Percentiles rank a stretch among this genome's conserved stretches.
Conservation (phyloP, 305 asterid genomes). For the Fraxinus baroniana region DNA sequence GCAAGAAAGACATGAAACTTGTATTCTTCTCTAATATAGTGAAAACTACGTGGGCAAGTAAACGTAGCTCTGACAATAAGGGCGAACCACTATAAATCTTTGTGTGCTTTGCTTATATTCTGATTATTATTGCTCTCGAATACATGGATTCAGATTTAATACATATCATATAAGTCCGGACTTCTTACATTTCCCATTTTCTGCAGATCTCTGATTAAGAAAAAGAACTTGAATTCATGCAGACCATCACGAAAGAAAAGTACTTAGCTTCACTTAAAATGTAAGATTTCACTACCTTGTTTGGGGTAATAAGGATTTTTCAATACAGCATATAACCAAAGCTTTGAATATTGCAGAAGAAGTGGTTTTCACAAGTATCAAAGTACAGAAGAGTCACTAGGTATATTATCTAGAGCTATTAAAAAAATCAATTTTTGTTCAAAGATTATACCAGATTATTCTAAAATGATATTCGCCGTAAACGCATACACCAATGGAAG, state of each 20-base stretch:
- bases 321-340: background rate
- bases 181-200: constrained; percentile 4
- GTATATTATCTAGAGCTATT: constrained; percentile 25
- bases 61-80: background rate
- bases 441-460: constrained; percentile 5
- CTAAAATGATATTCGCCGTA: constrained; percentile 10
- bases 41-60: no score
- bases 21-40: background rate
- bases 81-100: no score
- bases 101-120: no score
- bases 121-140: no score
- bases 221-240: constrained; percentile 61
- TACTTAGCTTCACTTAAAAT: constrained; percentile 68
- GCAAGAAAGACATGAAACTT: background rate
- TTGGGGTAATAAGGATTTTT: background rate
- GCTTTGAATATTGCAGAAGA: constrained; percentile 32
- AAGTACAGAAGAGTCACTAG: constrained; percentile 84
- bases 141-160: background rate
- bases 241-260: constrained; percentile 66
- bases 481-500: constrained; percentile 68
- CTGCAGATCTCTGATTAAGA: constrained; percentile 64
- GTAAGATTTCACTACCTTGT: constrained; percentile 23
- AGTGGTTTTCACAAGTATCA: constrained; percentile 76
- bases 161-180: background rate
- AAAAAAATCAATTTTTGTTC: background rate